These are phyloP conservation scores for Tricholoma bakamatsutake DNA, from an alignment of 768 basidiomycete genomes.

Conservation along the genomic window DNA sequence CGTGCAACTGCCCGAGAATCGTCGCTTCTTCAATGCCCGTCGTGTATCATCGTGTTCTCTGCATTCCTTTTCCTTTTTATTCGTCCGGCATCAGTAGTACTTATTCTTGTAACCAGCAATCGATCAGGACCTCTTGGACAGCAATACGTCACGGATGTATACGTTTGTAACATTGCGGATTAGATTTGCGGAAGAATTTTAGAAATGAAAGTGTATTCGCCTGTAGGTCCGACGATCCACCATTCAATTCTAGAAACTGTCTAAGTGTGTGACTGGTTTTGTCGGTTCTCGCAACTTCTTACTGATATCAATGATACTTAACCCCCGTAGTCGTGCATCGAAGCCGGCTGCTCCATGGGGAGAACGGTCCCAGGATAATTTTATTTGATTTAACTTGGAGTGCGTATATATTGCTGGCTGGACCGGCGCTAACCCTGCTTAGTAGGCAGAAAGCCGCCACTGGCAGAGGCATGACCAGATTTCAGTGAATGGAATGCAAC, in stretches of 20 bases:
- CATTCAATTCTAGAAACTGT: neutral
- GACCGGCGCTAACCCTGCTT: too few species aligned
- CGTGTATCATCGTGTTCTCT: neutral
- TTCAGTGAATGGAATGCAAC: neutral
- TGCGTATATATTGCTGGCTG: neutral
- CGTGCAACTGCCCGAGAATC: neutral
- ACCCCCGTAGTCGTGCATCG: too few species aligned
- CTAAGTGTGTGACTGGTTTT: neutral
- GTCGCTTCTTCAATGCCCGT: neutral
- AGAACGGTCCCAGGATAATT: neutral
- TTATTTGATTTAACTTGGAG: neutral
- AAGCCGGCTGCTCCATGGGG: too few species aligned
- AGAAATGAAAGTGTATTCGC: conserved; percentile 14
- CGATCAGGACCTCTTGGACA: neutral
- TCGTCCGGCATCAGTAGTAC: neutral
- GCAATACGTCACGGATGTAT: conserved; percentile 1
- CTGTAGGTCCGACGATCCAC: conserved; percentile 10
- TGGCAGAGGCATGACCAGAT: neutral
- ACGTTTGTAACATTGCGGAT: conserved; percentile 7
- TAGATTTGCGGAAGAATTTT: conserved; percentile 1
- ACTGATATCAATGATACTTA: neutral
- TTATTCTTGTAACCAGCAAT: neutral
- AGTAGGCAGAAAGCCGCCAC: neutral
- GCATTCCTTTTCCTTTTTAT: neutral
- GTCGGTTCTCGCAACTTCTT: neutral